Evolutionary conservation across 495 filamentous ascomycete species (phyloP), one percentile per base, ranked within the genome.

Genomic region (Cercophora scortea): DNA sequence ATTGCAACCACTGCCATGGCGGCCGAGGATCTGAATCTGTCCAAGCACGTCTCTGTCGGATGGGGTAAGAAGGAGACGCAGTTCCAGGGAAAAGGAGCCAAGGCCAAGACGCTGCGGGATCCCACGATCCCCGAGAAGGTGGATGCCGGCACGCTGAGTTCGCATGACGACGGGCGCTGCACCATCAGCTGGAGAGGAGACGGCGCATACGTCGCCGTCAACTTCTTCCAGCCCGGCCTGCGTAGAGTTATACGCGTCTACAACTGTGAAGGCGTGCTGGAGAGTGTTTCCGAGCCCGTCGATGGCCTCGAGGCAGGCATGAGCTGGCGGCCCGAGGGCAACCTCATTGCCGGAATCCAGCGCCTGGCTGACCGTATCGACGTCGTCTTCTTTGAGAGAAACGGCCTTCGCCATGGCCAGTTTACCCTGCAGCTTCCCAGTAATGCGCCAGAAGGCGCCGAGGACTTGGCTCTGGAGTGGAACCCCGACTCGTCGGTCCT

Each of bases 1-100:
- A 79, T 94, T 49, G 76, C 82, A 7, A 84, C 88, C 60, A 77
- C 87, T 52, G 75, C 75, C 11, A 83, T 96, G 57, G 78, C 79
- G 4, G 60, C 71, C 4, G 86, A 89, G 19, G 93, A 98, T 67
- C 73, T 96, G 50, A 84, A 90, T 61, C 79, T 82, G 1, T 97
- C 93, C 1, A 89, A 88, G 65, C 93, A 98, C 79, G 93, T 98
- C 42, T 95, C 90, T 16, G 93, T 98, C 18, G 93, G 93, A 48
- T 98, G 93, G 93, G 93, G 93, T 54, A 97, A 97, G 74, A 84
- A 86, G 63, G 93, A 98, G 68, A 98, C 93, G 6, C 93, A 98
- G 69, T 98, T 98, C 62, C 87, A 95, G 62, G 93, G 93, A 46
- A 90, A 88, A 63, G 83, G 90, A 61, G 93, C 91, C 36, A 93